phyloP scores from a whole-genome alignment of 805 yeast genomes.

The Candida oleophila region DNA sequence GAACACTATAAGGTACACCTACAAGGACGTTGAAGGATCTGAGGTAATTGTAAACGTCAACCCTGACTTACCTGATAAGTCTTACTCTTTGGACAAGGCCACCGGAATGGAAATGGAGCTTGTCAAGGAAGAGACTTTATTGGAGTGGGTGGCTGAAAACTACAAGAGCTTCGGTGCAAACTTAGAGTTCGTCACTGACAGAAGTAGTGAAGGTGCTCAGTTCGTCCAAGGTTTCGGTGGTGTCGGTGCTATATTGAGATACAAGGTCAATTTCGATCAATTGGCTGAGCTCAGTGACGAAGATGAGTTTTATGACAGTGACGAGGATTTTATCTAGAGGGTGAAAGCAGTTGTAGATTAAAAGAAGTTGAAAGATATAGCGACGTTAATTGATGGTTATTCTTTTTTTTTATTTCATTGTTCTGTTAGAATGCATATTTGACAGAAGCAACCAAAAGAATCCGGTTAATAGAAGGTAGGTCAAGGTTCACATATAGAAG shows the following conservation, averaged over 20 bases:
- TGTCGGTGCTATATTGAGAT: constrained; percentile 93
- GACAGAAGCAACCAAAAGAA: too few relatives aligned
- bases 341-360: constrained; percentile 1
- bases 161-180: constrained; percentile 93
- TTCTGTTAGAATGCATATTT: too few relatives aligned
- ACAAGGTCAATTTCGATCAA: constrained; percentile 96
- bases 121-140: constrained; percentile 75
- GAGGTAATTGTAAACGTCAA: constrained; percentile 70
- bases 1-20: constrained; percentile 77
- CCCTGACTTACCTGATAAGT: constrained; percentile 73
- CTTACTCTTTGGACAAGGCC: constrained; percentile 73
- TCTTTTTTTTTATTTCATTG: too few relatives aligned
- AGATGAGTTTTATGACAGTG: constrained; percentile 73
- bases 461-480: too few relatives aligned
- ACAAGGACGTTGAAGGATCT: constrained; percentile 79
- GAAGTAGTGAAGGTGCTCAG: constrained; percentile 98
- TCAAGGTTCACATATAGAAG: too few relatives aligned
- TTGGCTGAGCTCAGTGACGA: constrained; percentile 86
- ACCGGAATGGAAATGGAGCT: constrained; percentile 93
- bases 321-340: constrained; percentile 42
- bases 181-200: constrained; percentile 93
- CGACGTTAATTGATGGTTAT: too few relatives aligned
- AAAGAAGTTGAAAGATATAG: too few relatives aligned
- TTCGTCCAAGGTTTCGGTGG: constrained; percentile 99
- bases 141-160: constrained; percentile 98